Conservation (phyloP, 352 stramenopile species). For the Pythium brassicae region DNA sequence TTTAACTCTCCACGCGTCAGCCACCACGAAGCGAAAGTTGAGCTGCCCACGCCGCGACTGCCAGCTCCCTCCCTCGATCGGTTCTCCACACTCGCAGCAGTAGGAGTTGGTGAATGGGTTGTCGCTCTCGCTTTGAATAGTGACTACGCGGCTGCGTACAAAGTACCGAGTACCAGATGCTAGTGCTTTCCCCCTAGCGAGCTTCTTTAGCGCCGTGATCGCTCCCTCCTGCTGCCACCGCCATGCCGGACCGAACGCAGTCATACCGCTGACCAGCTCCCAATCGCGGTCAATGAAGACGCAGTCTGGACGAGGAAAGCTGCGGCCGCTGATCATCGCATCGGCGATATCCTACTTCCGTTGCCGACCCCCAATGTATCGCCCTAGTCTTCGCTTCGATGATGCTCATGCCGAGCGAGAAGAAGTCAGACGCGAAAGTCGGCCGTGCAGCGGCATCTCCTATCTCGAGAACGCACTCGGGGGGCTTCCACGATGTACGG, state of each 20-base stretch:
- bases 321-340: neutral
- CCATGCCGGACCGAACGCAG: too few relatives aligned
- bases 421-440: constrained; percentile 20
- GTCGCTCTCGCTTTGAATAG: neutral
- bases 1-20: neutral
- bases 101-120: neutral
- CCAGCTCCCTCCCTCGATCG: neutral
- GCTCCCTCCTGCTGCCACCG: too few relatives aligned
- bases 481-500: constrained; percentile 22
- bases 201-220: too few relatives aligned
- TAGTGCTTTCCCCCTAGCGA: neutral
- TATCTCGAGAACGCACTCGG: constrained; percentile 11
- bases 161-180: neutral
- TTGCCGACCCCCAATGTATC: too few relatives aligned
- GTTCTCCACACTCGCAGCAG: neutral
- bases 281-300: too few relatives aligned
- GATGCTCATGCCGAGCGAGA: constrained; percentile 15
- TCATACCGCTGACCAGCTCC: too few relatives aligned
- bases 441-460: neutral
- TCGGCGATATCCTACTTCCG: too few relatives aligned
- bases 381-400: constrained; percentile 5
- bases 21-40: neutral
- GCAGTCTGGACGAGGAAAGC: neutral
- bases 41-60: neutral
- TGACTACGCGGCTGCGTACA: too few relatives aligned